Percentiles rank a stretch among this genome's conserved stretches.
Conservation (phyloP, 2,329 filamentous ascomycete species). For the Onygenales sp. region DNA sequence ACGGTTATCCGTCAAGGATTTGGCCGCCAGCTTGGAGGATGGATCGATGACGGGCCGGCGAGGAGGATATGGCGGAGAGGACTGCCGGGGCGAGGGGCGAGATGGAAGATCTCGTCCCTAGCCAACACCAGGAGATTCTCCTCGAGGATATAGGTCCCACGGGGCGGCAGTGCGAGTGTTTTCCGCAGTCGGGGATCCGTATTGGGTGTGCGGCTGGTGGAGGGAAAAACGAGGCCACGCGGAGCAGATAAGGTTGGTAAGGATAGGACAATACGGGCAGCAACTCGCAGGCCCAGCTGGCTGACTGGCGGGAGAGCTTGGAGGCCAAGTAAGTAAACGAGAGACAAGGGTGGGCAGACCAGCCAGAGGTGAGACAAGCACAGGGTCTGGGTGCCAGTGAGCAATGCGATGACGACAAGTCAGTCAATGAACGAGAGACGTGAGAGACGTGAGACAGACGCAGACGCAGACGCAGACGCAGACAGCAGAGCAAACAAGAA, state of each 20-base stretch:
- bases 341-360: neutral
- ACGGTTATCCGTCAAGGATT: conserved; percentile 6
- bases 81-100: neutral
- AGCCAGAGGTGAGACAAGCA: neutral
- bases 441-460: neutral
- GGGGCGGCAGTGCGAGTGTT: too few species aligned
- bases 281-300: neutral
- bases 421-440: neutral
- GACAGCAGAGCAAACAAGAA: too few species aligned
- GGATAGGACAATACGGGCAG: neutral
- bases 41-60: too few species aligned
- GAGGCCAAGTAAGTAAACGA: neutral
- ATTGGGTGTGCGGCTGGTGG: too few species aligned
- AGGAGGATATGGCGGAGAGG: too few species aligned
- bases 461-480: neutral
- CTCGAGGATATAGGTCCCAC: too few species aligned
- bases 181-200: too few species aligned
- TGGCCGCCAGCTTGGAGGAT: neutral
- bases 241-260: too few species aligned
- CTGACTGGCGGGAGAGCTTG: neutral
- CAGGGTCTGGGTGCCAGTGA: neutral
- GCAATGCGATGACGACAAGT: neutral
- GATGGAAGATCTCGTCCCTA: neutral
- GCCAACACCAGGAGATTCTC: neutral
- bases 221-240: too few species aligned